A percentile compares a stretch with the other conserved stretches of the same genome.
Evolutionary conservation across 371 early-diverging fungal genomes (phyloP).

Genomic region (Mortierella sp.): DNA sequence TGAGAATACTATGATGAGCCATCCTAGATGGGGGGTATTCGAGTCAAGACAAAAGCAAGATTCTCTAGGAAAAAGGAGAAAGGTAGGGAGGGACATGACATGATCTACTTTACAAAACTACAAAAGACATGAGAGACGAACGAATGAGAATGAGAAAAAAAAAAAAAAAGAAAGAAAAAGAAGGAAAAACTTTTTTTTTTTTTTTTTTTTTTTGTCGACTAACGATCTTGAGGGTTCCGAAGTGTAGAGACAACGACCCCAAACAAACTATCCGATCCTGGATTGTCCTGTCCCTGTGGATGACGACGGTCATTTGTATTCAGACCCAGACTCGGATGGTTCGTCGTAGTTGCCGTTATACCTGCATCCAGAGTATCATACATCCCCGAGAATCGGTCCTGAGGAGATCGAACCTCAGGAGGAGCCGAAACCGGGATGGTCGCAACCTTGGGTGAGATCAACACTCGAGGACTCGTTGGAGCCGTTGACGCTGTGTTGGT

Average conservation of each 20-base stretch:
- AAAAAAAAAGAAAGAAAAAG: background rate
- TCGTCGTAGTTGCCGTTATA: conserved; percentile 8
- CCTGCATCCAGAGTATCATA: background rate
- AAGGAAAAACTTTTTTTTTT: background rate
- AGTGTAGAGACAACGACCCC: background rate
- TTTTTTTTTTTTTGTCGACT: background rate
- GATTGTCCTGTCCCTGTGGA: conserved; percentile 17
- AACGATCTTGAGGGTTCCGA: conserved; percentile 16
- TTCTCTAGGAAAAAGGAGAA: no score
- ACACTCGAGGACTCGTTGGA: background rate
- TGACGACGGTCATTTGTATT: conserved; percentile 33
- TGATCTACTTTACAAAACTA: no score
- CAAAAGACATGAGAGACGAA: no score
- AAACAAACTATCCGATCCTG: conserved; percentile 13
- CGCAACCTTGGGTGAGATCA: conserved; percentile 18
- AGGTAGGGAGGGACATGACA: no score
- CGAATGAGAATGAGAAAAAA: no score
- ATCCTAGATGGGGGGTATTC: no score
- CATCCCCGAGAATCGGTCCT: conserved; percentile 10
- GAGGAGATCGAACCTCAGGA: conserved; percentile 14
- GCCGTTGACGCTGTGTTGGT: background rate
- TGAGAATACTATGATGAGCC: no score
- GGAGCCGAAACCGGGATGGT: conserved; percentile 12
- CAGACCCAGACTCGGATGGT: conserved; percentile 13
- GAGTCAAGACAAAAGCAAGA: no score